Conservation (phyloP, 306 rosid species). For the Trifolium repens region DNA sequence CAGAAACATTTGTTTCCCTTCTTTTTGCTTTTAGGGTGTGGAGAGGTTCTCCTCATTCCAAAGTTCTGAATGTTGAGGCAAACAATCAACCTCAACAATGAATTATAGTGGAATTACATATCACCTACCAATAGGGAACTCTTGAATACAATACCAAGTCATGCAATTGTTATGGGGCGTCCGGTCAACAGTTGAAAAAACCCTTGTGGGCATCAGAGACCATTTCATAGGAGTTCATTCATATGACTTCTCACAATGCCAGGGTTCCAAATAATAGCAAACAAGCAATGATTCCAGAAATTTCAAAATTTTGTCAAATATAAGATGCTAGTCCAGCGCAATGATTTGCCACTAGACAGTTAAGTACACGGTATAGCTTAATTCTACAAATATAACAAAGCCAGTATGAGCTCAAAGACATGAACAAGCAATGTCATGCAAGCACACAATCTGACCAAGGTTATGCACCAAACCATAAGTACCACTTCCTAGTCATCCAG, state of each 20-base stretch:
- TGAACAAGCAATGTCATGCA: conserved; percentile 16
- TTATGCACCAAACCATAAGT: conserved; percentile 28
- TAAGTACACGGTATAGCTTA: conserved; percentile 1
- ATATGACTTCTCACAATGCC: conserved; percentile 3
- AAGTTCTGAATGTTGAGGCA: background rate
- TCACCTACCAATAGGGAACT: background rate
- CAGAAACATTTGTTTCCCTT: background rate
- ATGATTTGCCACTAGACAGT: conserved; percentile 18
- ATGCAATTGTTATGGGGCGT: background rate
- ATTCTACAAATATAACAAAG: background rate
- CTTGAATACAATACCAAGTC: background rate
- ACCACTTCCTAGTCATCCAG: conserved; percentile 21
- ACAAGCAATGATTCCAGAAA: conserved; percentile 7
- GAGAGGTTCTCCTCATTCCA: conserved; percentile 11
- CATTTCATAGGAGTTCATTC: conserved; percentile 24
- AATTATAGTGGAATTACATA: background rate
- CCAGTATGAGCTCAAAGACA: conserved; percentile 6
- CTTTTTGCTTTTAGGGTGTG: conserved; percentile 10
- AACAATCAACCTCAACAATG: background rate
- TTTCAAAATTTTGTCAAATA: conserved; percentile 26
- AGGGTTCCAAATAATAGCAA: conserved; percentile 36
- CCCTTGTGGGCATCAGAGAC: conserved; percentile 18
- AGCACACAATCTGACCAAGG: conserved; percentile 21
- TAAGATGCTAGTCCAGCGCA: conserved; percentile 19
- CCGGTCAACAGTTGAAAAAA: conserved; percentile 15